Evolutionary conservation across 352 stramenopile genomes (phyloP).

Genomic region (Phytophthora colocasiae): DNA sequence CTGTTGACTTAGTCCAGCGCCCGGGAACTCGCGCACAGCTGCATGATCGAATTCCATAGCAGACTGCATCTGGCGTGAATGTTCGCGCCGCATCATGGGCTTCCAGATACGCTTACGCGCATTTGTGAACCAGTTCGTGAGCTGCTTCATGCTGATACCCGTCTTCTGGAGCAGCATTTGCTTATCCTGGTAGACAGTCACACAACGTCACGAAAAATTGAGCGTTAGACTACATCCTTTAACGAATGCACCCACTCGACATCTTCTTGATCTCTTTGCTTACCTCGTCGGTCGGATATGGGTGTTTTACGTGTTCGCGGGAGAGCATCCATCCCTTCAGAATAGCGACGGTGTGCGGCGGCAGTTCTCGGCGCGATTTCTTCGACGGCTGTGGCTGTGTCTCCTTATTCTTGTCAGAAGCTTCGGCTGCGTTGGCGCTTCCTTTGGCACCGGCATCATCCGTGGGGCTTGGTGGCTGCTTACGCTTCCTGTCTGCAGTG

Average conservation of each 20-base stretch:
- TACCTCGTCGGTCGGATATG: conserved; percentile 90
- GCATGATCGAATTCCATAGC: conserved; percentile 78
- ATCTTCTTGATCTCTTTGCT: conserved; percentile 8
- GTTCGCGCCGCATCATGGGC: conserved; percentile 87
- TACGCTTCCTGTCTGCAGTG: conserved; percentile 34
- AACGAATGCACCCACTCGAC: conserved; percentile 10
- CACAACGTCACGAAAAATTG: conserved; percentile 14
- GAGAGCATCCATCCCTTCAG: conserved; percentile 92
- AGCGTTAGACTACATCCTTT: conserved; percentile 14
- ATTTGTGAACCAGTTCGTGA: conserved; percentile 93
- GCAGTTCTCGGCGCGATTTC: conserved; percentile 84
- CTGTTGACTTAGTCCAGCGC: conserved; percentile 35
- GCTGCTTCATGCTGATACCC: conserved; percentile 92
- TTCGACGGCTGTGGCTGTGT: conserved; percentile 49
- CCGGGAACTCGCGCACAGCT: conserved; percentile 46
- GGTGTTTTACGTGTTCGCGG: conserved; percentile 89
- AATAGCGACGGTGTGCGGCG: conserved; percentile 85
- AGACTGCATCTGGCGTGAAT: conserved; percentile 80
- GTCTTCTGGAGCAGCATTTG: conserved; percentile 92
- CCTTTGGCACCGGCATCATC: conserved; percentile 34
- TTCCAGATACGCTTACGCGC: conserved; percentile 91
- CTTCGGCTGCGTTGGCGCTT: conserved; percentile 28
- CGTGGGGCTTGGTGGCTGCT: conserved; percentile 34
- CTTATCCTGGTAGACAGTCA: conserved; percentile 65
- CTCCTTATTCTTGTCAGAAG: conserved; percentile 51